Percentiles rank a stretch among this genome's conserved stretches.
phyloP scores from a whole-genome alignment of 306 rosid genomes.

The peach (Prunus persica) region Prunus_persica_NCBIv2 NC_034014.1:1089001-1089500 shows the following conservation, averaged over 20 bases:
- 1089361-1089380: slow-evolving; percentile 92
- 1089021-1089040: slow-evolving; percentile 76
- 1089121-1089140: slow-evolving; percentile 70
- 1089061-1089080: slow-evolving; percentile 68
- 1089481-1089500: slow-evolving; percentile 43
- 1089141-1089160: slow-evolving; percentile 50
- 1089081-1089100: slow-evolving; percentile 81
- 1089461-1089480: slow-evolving; percentile 36
- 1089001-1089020: slow-evolving; percentile 95
- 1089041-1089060: slow-evolving; percentile 92
- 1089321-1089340: slow-evolving; percentile 32
- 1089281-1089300: background rate
- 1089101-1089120: slow-evolving; percentile 59
- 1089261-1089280: slow-evolving; percentile 16
- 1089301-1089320: slow-evolving; percentile 27
- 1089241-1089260: slow-evolving; percentile 36
- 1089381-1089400: slow-evolving; percentile 81
- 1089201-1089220: slow-evolving; percentile 74
- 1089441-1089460: slow-evolving; percentile 13
- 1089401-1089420: slow-evolving; percentile 63
- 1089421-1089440: slow-evolving; percentile 57
- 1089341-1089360: slow-evolving; percentile 72
- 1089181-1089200: slow-evolving; percentile 43
- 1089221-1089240: slow-evolving; percentile 62
- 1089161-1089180: slow-evolving; percentile 65